phyloP scores from a whole-genome alignment of 306 rosid species.

The Cucumis melo region DNA sequence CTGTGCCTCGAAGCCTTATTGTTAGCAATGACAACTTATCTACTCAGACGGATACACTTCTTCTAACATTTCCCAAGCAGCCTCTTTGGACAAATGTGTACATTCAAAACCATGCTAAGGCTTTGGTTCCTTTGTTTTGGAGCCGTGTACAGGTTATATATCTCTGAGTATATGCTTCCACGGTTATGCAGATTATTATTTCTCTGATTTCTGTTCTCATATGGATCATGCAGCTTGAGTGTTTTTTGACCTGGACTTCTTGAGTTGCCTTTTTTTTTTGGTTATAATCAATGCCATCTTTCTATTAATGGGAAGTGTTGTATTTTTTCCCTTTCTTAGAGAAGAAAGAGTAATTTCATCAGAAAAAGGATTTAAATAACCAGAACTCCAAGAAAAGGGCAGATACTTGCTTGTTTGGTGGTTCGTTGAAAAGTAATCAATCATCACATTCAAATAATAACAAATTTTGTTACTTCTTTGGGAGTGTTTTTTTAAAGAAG shows the following conservation, averaged over 20 bases:
- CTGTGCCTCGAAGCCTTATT: slow-evolving; percentile 77
- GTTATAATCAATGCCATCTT: background rate
- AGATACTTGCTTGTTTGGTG: background rate
- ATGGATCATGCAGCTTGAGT: background rate
- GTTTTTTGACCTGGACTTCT: background rate
- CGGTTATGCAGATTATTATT: background rate
- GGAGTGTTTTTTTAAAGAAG: too few relatives aligned
- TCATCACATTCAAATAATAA: background rate
- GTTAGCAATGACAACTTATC: slow-evolving; percentile 72
- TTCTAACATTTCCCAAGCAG: slow-evolving; percentile 79
- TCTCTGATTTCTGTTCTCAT: background rate
- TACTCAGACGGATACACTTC: slow-evolving; percentile 79
- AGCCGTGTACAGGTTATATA: slow-evolving; percentile 89
- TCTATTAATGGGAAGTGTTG: background rate
- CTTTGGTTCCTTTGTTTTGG: slow-evolving; percentile 88
- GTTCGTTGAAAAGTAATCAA: background rate
- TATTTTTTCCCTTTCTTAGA: background rate
- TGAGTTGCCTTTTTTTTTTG: background rate
- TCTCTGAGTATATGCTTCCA: background rate
- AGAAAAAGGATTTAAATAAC: background rate
- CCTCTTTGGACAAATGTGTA: slow-evolving; percentile 92
- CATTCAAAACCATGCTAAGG: slow-evolving; percentile 82
- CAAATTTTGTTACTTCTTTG: background rate
- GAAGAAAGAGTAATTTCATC: background rate
- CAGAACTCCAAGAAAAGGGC: background rate